Evolutionary conservation across 257 asterid genomes (phyloP), one percentile per base, ranked within the genome.

Genomic region (Solanum pimpinellifolium): DNA sequence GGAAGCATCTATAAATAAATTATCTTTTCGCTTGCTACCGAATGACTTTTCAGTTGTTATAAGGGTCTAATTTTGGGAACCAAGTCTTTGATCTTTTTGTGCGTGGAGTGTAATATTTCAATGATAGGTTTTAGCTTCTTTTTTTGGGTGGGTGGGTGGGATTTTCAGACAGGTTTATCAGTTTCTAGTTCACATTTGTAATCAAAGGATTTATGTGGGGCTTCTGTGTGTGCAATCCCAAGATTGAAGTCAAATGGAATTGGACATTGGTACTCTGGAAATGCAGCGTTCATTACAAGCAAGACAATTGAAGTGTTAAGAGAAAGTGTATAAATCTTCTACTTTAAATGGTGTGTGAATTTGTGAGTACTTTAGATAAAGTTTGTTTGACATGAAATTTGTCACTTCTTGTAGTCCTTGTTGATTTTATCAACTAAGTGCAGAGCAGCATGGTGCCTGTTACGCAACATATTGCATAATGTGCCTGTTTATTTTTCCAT

Each of bases 401-500:
- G 9, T 80, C 84, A 66, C 29, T 46, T 27, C 39, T 80, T 1
- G 2, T 29, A 80, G 27, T 80, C 44, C 68, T 44, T 44, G 37
- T 78, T 78, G 66, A 46, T 80, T 42, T 47, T 80, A 27, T 80
- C 37, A 80, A 80, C 18, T 18, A 9, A 47, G 66, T 29, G 42
- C 35, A 29, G 25, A 80, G 68, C 85, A 80, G 66, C 14, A 11
- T 47, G 84, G 84, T 80, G 37, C 41, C 42, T 47, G 66, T 80
- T 47, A 18, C 29, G 16, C 37, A 68, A 80, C 85, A 80, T 78
- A 88, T 90, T 89, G 91, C 90, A 88, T 86, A 83, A 88, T 86
- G 74, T 82, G 73, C 89, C 90, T 72, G 62, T 90, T 86, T 90
- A 85, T 87, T 87, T 89, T 90, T 92, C 86, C 86, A 65, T 92